Conservation (phyloP, 2,329 filamentous ascomycete species). For the Microdochium nivale region DNA sequence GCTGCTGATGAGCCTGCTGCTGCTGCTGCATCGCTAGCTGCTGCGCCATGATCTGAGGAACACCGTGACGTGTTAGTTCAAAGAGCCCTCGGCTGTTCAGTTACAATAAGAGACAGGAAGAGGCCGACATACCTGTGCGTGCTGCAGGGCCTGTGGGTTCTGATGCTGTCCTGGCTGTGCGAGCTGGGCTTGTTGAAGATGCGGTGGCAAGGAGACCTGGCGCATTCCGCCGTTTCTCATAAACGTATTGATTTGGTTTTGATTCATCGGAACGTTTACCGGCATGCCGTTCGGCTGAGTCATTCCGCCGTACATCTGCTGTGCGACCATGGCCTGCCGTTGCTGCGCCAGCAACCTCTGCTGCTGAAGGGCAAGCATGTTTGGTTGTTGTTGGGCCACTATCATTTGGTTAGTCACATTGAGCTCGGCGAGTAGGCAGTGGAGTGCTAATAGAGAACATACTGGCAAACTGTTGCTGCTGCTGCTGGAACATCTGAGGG, state of each 20-base stretch:
- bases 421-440: conserved; percentile 5
- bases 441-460: conserved; percentile 10
- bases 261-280: conserved; percentile 32
- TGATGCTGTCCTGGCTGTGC: conserved; percentile 19
- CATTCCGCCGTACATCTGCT: conserved; percentile 17
- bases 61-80: too few species aligned
- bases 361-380: conserved; percentile 13
- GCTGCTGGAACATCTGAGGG: conserved; percentile 51
- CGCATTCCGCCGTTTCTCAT: conserved; percentile 28
- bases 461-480: conserved; percentile 34
- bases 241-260: conserved; percentile 31
- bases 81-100: too few species aligned
- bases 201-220: conserved; percentile 31
- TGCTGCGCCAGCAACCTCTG: conserved; percentile 14
- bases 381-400: conserved; percentile 7
- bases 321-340: conserved; percentile 17
- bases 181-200: conserved; percentile 30
- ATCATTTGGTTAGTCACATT: conserved; percentile 3
- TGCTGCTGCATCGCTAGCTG: conserved; percentile 25
- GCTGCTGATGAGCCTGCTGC: conserved; percentile 28
- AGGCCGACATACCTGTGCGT: conserved; percentile 19
- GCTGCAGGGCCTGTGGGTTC: conserved; percentile 11
- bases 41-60: conserved; percentile 16
- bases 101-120: too few species aligned
- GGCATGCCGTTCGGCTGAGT: conserved; percentile 23